Evolutionary conservation across 2,329 filamentous ascomycete species (phyloP), one percentile per base, ranked within the genome.

Genomic region (Xylariales sp.): DNA sequence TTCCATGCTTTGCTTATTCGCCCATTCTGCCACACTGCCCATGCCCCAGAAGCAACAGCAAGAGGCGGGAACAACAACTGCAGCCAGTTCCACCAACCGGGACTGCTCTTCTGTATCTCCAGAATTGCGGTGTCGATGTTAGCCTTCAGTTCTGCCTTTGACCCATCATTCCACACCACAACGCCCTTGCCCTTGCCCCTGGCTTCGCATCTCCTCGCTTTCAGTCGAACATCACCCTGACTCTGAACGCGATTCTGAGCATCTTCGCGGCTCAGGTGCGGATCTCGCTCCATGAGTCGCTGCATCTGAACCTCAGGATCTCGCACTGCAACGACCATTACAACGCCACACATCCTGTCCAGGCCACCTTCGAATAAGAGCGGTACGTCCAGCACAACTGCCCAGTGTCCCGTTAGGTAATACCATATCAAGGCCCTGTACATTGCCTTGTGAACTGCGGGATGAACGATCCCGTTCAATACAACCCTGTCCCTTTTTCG

Each of bases 381-480:
- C 36, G 93, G 93, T 7, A 98, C 83, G 57, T 98, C 93, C 13
- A 97, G 72, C 24, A 98, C 84, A 4, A 95, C 88, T 0, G 89
- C 90, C 88, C 91, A 93, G 56, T 81, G 60, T 0, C 93, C 91
- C 2, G 64, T 64, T 12, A 93, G 39, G 55, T 95, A 96, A 50
- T 78, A 78, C 43, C 70, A 68, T n/a, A 88, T 55, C 40, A 97
- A 76, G 33, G 76, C 70, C 52, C 74, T 79, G 61, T 88, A 88
- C 74, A 96, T 91, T 59, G 86, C 88, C 55, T 69, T 73, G 28
- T 90, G 75, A 29, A 98, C 90, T 0, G 88, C 89, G 0, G 93
- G 93, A 59, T 98, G 93, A 35, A 97, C 87, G 48, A 98, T 97
- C 33, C 77, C 70, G 59, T 97, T 97, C 12, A 98, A 72, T 20